Evolutionary conservation across 2,329 filamentous ascomycete species (phyloP), one percentile per base, ranked within the genome.

Genomic region (Microcyclosporella mali): DNA sequence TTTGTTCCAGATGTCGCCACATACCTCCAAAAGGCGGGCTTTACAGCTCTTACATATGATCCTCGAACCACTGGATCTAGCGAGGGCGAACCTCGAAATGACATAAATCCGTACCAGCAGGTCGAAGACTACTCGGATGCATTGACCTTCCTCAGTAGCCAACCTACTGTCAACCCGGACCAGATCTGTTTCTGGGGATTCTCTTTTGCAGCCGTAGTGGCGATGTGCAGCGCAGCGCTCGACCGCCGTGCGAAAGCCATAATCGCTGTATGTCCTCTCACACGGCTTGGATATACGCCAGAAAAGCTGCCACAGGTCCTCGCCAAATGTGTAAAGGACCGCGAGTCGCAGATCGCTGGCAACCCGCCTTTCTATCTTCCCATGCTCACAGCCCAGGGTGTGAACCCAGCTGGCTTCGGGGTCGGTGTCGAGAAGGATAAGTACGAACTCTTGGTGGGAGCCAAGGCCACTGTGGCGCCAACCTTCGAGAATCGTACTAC

Each of bases 1-100:
- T 43, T 61, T 18, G 27, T 66, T 3, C 55, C 60, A 1, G 59
- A 62, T 12, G 53, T 64, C 2, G 66, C 65, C 3, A 50, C 57
- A 15, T 41, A 40, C 3, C 66, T 68, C 42, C 61, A 67, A 37
- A 27, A 37, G 2, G 46, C 50, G 0, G 65, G 63, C 12, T 51
- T 69, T 39, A 67, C 60, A 0, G 63, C 58, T 1, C 53, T 70
- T 3, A 33, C 57, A 3, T 70, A 64, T 46, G 67, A 71, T 36
- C 57, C 62, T 0, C 60, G 68, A 4, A 54, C 46, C 17, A 47
- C 65, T 7, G 67, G 67, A 0, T 27, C 39, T 4, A 69, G 66
- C 30, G 67, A 66, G 16, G 68, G 68, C 4, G 4, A 47, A 6
- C 67, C 67, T 1, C 60, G 67, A 10, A 64, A 66, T 35, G 56